These are phyloP conservation scores for Lagenidium giganteum DNA, from an alignment of 352 stramenopile genomes.

Conservation along the genomic window DNA sequence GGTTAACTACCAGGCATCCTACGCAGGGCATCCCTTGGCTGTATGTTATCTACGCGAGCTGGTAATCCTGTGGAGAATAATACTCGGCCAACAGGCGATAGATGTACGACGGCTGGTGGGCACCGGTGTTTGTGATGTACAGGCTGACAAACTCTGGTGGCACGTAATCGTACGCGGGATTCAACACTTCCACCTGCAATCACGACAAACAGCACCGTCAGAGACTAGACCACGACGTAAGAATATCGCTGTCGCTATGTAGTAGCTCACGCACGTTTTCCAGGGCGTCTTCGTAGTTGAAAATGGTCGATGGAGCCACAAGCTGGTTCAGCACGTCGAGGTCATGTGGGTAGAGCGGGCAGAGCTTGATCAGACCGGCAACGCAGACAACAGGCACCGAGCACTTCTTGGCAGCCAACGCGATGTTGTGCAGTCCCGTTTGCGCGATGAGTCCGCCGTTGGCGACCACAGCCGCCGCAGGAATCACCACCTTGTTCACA, in stretches of 20 bases:
- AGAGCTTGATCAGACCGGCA: slow-evolving; percentile 97
- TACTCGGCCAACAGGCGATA: slow-evolving; percentile 98
- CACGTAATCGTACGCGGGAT: slow-evolving; percentile 98
- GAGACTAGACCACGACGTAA: slow-evolving; percentile 1
- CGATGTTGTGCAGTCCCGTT: slow-evolving; percentile 94
- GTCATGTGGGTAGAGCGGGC: slow-evolving; percentile 97
- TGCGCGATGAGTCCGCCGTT: slow-evolving; percentile 96
- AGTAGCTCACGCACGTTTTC: slow-evolving; percentile 58
- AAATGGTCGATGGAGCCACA: slow-evolving; percentile 79
- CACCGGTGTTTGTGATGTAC: slow-evolving; percentile 98
- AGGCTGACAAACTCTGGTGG: slow-evolving; percentile 95
- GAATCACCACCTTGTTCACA: slow-evolving; percentile 98
- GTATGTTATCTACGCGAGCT: slow-evolving; percentile 56
- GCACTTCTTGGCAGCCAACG: slow-evolving; percentile 94
- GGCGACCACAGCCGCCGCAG: slow-evolving; percentile 93
- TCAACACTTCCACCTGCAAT: slow-evolving; percentile 91
- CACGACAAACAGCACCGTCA: neutral
- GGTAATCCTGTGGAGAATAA: slow-evolving; percentile 96
- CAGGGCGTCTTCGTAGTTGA: slow-evolving; percentile 88
- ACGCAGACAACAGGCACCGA: slow-evolving; percentile 96
- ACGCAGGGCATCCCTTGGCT: too few species aligned
- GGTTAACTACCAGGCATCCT: too few species aligned
- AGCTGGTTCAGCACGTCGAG: slow-evolving; percentile 94
- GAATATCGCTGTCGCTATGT: slow-evolving; percentile 5
- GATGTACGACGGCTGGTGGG: slow-evolving; percentile 98